A percentile compares a stretch with the other conserved stretches of the same genome.
Evolutionary conservation across 2,329 filamentous ascomycete genomes (phyloP).

Genomic region (Aureobasidium sp.): DNA sequence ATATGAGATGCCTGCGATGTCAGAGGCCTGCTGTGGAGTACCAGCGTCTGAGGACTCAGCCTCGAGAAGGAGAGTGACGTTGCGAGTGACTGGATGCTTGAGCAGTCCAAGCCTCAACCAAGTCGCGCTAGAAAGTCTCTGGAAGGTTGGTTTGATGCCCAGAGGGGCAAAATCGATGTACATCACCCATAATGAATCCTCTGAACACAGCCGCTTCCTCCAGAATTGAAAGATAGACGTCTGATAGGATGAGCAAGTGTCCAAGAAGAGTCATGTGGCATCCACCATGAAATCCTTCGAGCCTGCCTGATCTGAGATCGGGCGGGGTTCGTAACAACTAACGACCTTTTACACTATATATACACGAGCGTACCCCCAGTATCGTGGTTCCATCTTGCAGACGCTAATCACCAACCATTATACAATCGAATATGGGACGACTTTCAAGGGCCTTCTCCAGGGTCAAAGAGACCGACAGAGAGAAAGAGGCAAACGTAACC

Average conservation of each 20-base stretch:
- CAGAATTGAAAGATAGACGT: background rate
- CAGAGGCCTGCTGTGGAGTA: background rate
- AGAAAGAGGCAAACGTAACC: constrained; percentile 24
- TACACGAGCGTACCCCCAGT: background rate
- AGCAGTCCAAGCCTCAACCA: constrained; percentile 8
- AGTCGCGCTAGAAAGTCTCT: constrained; percentile 12
- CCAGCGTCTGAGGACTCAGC: background rate
- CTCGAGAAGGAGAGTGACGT: background rate
- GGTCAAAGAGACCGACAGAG: constrained; percentile 17
- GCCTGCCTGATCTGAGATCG: background rate
- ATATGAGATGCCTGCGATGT: background rate
- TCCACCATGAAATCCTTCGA: background rate
- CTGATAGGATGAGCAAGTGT: background rate
- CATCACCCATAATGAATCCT: background rate
- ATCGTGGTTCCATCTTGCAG: background rate
- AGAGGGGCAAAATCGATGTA: background rate
- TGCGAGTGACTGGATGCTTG: background rate
- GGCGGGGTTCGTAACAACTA: background rate
- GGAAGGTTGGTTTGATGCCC: background rate
- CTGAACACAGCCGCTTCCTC: background rate
- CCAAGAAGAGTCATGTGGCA: background rate
- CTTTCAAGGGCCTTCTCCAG: constrained; percentile 23
- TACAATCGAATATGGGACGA: constrained; percentile 13
- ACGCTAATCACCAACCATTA: background rate
- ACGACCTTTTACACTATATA: background rate